phyloP scores from a whole-genome alignment of 805 yeast species.

The Saccharomycopsis selenospora region DNA sequence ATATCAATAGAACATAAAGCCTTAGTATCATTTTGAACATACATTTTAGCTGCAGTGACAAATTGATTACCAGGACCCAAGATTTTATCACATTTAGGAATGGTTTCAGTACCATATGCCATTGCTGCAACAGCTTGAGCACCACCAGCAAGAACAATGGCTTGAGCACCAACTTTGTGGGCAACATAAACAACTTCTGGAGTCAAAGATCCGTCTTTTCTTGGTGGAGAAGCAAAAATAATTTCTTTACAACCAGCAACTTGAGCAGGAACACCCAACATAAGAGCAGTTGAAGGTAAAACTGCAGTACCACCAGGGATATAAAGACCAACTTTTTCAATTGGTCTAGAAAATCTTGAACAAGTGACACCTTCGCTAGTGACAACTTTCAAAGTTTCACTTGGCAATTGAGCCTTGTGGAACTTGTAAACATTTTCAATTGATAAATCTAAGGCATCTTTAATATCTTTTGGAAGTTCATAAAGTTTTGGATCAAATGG shows the following conservation, averaged over 20 bases:
- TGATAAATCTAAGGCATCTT: slow-evolving; percentile 81
- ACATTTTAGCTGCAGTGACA: slow-evolving; percentile 98
- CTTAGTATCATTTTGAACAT: slow-evolving; percentile 88
- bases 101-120: slow-evolving; percentile 95
- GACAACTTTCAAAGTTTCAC: slow-evolving; percentile 70
- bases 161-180: slow-evolving; percentile 84
- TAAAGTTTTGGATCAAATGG: slow-evolving; percentile 80
- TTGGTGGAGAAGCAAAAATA: slow-evolving; percentile 91
- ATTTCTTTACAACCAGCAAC: slow-evolving; percentile 96
- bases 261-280: slow-evolving; percentile 97
- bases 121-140: slow-evolving; percentile 98
- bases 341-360: slow-evolving; percentile 91
- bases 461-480: slow-evolving; percentile 65
- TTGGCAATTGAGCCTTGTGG: slow-evolving; percentile 87
- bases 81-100: slow-evolving; percentile 92
- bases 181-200: slow-evolving; percentile 99
- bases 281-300: slow-evolving; percentile 93
- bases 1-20: slow-evolving; percentile 95
- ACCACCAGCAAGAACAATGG: slow-evolving; percentile 95
- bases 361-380: slow-evolving; percentile 92
- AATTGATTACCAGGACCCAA: slow-evolving; percentile 99
- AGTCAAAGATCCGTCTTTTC: slow-evolving; percentile 83
- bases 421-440: slow-evolving; percentile 82
- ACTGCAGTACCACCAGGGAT: slow-evolving; percentile 99
- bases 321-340: slow-evolving; percentile 89